phyloP scores from a whole-genome alignment of 2,329 filamentous ascomycete genomes.

The Diplodia mutila region DNA sequence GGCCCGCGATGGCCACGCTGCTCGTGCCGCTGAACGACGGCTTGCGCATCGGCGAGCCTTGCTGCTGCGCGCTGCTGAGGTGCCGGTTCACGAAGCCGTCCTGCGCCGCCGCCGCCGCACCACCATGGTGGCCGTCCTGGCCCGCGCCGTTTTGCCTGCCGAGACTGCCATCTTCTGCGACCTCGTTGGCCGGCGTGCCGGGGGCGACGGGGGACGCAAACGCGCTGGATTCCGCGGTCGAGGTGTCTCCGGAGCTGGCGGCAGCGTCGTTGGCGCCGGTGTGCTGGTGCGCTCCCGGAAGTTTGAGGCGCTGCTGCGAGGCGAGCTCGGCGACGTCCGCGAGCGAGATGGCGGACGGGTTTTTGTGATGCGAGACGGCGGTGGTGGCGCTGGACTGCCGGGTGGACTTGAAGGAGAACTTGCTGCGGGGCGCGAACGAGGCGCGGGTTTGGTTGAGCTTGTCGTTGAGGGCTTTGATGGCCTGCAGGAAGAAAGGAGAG shows the following conservation, averaged over 20 bases:
- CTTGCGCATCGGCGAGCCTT: conserved; percentile 42
- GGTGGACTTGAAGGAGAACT: conserved; percentile 77
- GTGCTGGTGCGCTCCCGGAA: conserved; percentile 42
- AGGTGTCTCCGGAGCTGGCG: conserved; percentile 13
- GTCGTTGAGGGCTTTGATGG: conserved; percentile 79
- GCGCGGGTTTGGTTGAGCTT: conserved; percentile 73
- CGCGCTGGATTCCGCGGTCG: conserved; percentile 23
- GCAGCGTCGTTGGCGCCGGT: background rate
- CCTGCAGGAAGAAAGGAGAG: conserved; percentile 48
- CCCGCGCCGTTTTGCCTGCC: conserved; percentile 32
- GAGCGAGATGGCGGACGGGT: conserved; percentile 58
- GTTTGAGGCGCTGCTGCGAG: conserved; percentile 49
- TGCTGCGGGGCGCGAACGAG: conserved; percentile 71
- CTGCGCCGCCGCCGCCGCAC: conserved; percentile 28
- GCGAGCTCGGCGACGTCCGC: conserved; percentile 61
- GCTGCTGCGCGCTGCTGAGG: conserved; percentile 24
- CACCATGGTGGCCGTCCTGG: conserved; percentile 37
- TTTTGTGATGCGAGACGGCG: conserved; percentile 56
- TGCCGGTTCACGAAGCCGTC: conserved; percentile 28
- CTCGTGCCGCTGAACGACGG: conserved; percentile 61
- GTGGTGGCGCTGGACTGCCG: conserved; percentile 46
- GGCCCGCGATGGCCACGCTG: conserved; percentile 67
- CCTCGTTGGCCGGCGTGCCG: conserved; percentile 27
- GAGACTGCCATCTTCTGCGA: conserved; percentile 4
- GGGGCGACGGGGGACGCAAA: conserved; percentile 10